A percentile compares a stretch with the other conserved stretches of the same genome.
Evolutionary conservation across 768 basidiomycete species (phyloP).

Genomic region (Leccinum longicurvipes): DNA sequence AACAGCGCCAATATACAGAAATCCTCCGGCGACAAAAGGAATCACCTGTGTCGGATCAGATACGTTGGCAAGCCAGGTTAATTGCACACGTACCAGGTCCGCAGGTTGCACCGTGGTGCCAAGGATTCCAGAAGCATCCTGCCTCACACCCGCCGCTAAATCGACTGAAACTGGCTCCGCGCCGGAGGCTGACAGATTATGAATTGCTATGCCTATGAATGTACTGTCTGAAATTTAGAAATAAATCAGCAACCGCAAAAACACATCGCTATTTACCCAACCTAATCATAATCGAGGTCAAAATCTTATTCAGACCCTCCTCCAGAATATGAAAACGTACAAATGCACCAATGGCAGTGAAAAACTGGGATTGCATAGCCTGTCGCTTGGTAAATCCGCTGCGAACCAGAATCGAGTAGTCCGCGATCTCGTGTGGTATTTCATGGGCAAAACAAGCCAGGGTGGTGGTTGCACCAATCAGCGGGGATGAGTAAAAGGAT

Average conservation of each 20-base stretch:
- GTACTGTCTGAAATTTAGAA: slow-evolving; percentile 45
- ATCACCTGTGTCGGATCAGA: slow-evolving; percentile 56
- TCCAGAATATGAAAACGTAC: slow-evolving; percentile 39
- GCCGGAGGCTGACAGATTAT: slow-evolving; percentile 62
- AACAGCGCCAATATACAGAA: slow-evolving; percentile 91
- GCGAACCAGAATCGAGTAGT: slow-evolving; percentile 88
- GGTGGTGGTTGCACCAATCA: slow-evolving; percentile 93
- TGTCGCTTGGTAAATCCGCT: slow-evolving; percentile 89
- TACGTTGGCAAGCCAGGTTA: slow-evolving; percentile 11
- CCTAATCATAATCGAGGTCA: slow-evolving; percentile 28
- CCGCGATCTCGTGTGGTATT: slow-evolving; percentile 96
- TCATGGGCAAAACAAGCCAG: slow-evolving; percentile 94
- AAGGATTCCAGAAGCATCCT: slow-evolving; percentile 71
- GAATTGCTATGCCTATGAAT: slow-evolving; percentile 85
- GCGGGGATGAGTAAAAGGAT: slow-evolving; percentile 93
- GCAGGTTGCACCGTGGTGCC: slow-evolving; percentile 78
- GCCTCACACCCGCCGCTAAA: slow-evolving; percentile 74
- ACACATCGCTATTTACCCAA: slow-evolving; percentile 29
- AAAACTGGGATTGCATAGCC: slow-evolving; percentile 91
- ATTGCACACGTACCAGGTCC: slow-evolving; percentile 64
- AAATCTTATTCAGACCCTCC: slow-evolving; percentile 4
- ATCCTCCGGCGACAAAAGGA: slow-evolving; percentile 87
- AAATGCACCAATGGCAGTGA: slow-evolving; percentile 90
- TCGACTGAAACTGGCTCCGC: slow-evolving; percentile 43
- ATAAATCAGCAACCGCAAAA: slow-evolving; percentile 3